phyloP scores from a whole-genome alignment of 2,329 filamentous ascomycete genomes.

The Huntiella abstrusa region DNA sequence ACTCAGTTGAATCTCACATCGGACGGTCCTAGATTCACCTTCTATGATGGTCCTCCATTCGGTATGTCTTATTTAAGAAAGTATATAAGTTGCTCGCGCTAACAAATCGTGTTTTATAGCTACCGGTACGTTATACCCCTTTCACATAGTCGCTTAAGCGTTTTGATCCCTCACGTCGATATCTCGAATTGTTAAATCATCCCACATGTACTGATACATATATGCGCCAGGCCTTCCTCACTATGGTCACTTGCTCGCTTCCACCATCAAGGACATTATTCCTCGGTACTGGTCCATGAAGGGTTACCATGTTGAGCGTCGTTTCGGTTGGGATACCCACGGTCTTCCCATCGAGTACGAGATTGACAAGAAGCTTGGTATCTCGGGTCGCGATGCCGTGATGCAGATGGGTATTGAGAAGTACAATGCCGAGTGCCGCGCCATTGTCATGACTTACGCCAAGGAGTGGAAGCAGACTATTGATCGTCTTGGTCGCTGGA shows the following conservation, averaged over 20 bases:
- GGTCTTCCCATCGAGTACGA: conserved; percentile 79
- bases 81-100: neutral
- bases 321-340: conserved; percentile 79
- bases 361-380: conserved; percentile 77
- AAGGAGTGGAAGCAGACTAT: conserved; percentile 65
- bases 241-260: conserved; percentile 51
- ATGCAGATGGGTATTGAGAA: conserved; percentile 60
- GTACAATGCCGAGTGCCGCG: conserved; percentile 70
- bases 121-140: conserved; percentile 8
- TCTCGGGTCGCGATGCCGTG: conserved; percentile 64
- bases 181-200: no score
- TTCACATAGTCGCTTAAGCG: neutral
- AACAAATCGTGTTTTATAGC: conserved; percentile 5
- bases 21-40: conserved; percentile 71
- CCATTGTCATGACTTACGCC: conserved; percentile 73
- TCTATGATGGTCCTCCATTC: conserved; percentile 78
- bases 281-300: conserved; percentile 88
- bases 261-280: conserved; percentile 84
- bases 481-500: conserved; percentile 53
- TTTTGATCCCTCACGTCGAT: no score
- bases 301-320: conserved; percentile 64
- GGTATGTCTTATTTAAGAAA: conserved; percentile 7
- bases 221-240: conserved; percentile 14
- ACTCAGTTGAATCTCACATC: conserved; percentile 40
- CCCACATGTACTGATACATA: neutral